Base-by-base conservation (phyloP, 805 yeast species). In the Danielia oregonensis region DNA sequence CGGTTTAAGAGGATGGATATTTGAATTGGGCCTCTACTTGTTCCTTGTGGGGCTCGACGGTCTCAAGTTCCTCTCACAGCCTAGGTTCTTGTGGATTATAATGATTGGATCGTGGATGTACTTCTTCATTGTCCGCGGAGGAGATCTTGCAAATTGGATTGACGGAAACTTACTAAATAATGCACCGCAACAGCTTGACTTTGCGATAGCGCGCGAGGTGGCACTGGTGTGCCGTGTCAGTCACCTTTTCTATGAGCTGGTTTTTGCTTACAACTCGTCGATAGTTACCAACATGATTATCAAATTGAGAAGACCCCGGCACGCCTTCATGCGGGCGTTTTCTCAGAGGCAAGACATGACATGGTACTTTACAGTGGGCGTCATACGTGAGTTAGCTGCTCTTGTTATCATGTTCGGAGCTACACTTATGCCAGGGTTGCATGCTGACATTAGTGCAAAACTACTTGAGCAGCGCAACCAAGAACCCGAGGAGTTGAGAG, bases 111-210 rank as follows among this genome's bases (percentile, higher is more conserved):
- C 31, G 19, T n/a, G 29, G 11, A 11, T 22, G 27, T 21, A 35
- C 10, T 36, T 35, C 17, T 32, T 36, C 24, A 34, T 44, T 18
- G 18, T 39, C 14, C 44, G 39, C 24, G 49, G 51, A 4, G 26
- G 14, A 8, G 37, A 34, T 10, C 33, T 42, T 22, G 33, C 40
- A 29, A 34, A 34, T 9, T 44, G 51, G 51, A 30, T 46, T 18
- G 42, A 46, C 19, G 19, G 12, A 1, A 35, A 36, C 26, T 21
- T 46, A 1, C 34, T 46, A 9, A 24, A 16, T 4, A 24, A 22
- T 10, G 42, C 37, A 5, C 26, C 43, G 14, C 32, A 21, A 7
- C 37, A 31, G 25, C 26, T 32, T 2, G 49, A 39, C 12, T 35
- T 29, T 21, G 27, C 31, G 7, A 15, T 31, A 4, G 30, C 40